Base-by-base conservation (phyloP, 768 basidiomycete genomes). In the Pleurotus sapidus region DNA sequence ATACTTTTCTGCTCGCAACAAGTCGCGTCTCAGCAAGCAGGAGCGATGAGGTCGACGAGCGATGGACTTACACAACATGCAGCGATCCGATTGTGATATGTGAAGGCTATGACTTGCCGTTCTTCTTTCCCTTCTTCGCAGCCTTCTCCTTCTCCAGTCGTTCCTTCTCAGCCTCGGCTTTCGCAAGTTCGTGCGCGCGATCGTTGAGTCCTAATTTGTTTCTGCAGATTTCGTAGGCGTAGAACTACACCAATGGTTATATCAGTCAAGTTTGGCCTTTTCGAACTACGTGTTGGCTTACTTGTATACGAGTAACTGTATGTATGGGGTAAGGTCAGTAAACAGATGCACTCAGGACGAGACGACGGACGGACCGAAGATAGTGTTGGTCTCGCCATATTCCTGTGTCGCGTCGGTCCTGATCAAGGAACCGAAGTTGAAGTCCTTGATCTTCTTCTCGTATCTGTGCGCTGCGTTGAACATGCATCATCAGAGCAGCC, bases 371-470 rank as follows among this genome's bases (percentile, higher is more conserved):
- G 17, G 67, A 91, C 95, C 95, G 67, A 99, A 95, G 61, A 98
- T 96, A 5, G 94, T 91, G 75, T 98, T 99, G 30, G 78, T 82
- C 77, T 98, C 90, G 9, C 83, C 85, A 70, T 98, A 99, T 68
- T 95, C 93, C 56, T 83, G 78, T 48, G 75, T 77, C 38, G 88
- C 81, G 65, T 97, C 84, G 47, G 83, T 87, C 50, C 97, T 84
- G 61, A 99, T 89, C 62, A 99, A 77, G 1, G 93, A 98, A 17
- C 97, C 97, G 73, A 98, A 98, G 79, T 98, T 98, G 74, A 89
- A 93, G 63, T 98, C 94, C 66, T 90, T 89, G 55, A 98, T 77
- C 66, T 89, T 91, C 58, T 89, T 87, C 74, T 96, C 90, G 74
- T 95, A 97, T 58, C 92, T 92, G 61, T 50, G 5, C 25, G 42